Conservation (phyloP, 208 protist genomes). For the Acanthamoeba lenticulata region DNA sequence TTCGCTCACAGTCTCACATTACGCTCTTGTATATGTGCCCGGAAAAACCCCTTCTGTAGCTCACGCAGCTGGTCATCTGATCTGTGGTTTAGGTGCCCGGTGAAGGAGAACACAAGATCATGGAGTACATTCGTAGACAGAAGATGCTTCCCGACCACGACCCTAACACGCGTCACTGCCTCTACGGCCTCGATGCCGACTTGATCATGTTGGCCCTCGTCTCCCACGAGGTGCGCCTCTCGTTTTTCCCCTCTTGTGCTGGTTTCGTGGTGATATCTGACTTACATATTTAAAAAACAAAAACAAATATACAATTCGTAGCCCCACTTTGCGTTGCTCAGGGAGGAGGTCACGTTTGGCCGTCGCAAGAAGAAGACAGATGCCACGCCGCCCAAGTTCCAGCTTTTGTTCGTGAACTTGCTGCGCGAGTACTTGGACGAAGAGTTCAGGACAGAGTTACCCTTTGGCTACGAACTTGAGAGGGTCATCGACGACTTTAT, state of each 20-base stretch:
- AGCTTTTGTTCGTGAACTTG: slow-evolving; percentile 89
- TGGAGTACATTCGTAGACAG: slow-evolving; percentile 97
- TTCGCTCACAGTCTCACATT: background rate
- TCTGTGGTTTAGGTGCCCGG: slow-evolving; percentile 92
- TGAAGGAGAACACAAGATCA: slow-evolving; percentile 99
- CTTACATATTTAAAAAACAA: too few species aligned
- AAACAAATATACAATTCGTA: background rate
- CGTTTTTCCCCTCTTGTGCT: slow-evolving; percentile 96
- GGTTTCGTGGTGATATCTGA: too few species aligned
- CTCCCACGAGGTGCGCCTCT: slow-evolving; percentile 94
- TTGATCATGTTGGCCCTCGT: slow-evolving; percentile 97
- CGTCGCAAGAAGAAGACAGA: background rate
- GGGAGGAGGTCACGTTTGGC: slow-evolving; percentile 88
- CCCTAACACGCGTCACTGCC: slow-evolving; percentile 95
- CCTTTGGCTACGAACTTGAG: slow-evolving; percentile 89
- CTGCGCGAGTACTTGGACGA: slow-evolving; percentile 96
- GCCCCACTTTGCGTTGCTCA: slow-evolving; percentile 96
- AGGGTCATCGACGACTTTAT: slow-evolving; percentile 97
- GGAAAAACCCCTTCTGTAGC: background rate
- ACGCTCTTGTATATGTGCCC: background rate
- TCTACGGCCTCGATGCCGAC: slow-evolving; percentile 99
- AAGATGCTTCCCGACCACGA: slow-evolving; percentile 93
- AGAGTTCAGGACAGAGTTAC: slow-evolving; percentile 85
- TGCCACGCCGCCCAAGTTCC: slow-evolving; percentile 72
- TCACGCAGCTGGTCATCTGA: background rate